phyloP scores from a whole-genome alignment of 2,329 filamentous ascomycete species.

The Sporothrix globosa region DNA sequence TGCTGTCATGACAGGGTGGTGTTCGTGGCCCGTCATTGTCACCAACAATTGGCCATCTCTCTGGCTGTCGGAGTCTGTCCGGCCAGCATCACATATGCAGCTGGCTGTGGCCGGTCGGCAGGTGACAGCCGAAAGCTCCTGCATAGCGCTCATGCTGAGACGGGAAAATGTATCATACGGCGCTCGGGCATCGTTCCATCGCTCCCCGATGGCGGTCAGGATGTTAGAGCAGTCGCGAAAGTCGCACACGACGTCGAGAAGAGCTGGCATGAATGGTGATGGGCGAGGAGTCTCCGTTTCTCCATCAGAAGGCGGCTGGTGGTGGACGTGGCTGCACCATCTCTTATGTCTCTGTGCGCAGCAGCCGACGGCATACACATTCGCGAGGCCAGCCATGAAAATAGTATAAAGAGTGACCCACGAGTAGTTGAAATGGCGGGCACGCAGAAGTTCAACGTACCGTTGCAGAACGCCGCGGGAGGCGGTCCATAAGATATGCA shows the following conservation, averaged over 20 bases:
- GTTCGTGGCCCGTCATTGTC: neutral
- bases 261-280: constrained; percentile 30
- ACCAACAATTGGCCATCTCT: neutral
- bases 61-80: neutral
- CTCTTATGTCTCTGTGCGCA: constrained; percentile 29
- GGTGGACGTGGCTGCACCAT: neutral
- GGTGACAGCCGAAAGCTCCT: constrained; percentile 16
- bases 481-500: constrained; percentile 22
- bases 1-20: neutral
- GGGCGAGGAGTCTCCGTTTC: neutral
- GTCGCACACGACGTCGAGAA: constrained; percentile 32
- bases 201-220: constrained; percentile 36
- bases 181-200: constrained; percentile 35
- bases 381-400: constrained; percentile 36
- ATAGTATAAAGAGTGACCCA: constrained; percentile 37
- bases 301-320: neutral
- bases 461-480: constrained; percentile 16
- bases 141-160: constrained; percentile 26
- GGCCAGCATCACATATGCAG: neutral
- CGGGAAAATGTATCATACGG: constrained; percentile 22
- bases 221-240: constrained; percentile 37
- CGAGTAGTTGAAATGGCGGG: constrained; percentile 36
- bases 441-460: constrained; percentile 26
- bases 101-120: neutral
- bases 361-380: constrained; percentile 35